Percentiles rank a stretch among this genome's conserved stretches.
Conservation (phyloP, 1,284 basidiomycete species). For the Marasmius oreades region DNA sequence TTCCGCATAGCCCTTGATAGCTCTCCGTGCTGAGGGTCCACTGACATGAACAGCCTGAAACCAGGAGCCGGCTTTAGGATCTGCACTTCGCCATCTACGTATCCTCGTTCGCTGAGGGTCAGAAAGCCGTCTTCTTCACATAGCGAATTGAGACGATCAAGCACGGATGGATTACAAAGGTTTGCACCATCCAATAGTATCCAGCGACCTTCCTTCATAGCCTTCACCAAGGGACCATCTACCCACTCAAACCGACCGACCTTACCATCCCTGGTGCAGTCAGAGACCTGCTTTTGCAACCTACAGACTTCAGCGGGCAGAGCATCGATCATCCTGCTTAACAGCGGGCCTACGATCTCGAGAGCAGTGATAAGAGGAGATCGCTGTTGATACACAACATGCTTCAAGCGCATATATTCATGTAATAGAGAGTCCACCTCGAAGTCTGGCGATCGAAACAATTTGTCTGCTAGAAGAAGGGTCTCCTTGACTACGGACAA, state of each 20-base stretch:
- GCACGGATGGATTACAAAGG: constrained; percentile 90
- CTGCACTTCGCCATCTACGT: constrained; percentile 75
- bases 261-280: constrained; percentile 21
- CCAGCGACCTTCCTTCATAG: constrained; percentile 89
- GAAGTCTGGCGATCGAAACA: constrained; percentile 35
- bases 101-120: constrained; percentile 87
- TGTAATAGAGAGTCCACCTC: constrained; percentile 24
- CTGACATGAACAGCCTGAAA: constrained; percentile 94
- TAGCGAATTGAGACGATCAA: constrained; percentile 96
- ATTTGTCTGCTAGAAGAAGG: constrained; percentile 35
- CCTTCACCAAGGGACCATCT: constrained; percentile 90
- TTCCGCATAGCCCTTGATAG: constrained; percentile 98
- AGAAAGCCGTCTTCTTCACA: constrained; percentile 86
- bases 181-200: constrained; percentile 93
- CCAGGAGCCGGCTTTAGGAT: constrained; percentile 80
- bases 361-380: not conserved
- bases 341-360: not conserved
- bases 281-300: constrained; percentile 18
- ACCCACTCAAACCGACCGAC: constrained; percentile 88
- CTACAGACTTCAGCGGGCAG: not conserved
- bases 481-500: constrained; percentile 37
- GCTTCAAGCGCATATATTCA: not conserved
- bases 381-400: not conserved
- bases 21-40: constrained; percentile 91
- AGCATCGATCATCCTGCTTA: not conserved